Evolutionary conservation across 495 filamentous ascomycete genomes (phyloP), one percentile per base, ranked within the genome.

Genomic region (Podospora pseudocomata): DNA sequence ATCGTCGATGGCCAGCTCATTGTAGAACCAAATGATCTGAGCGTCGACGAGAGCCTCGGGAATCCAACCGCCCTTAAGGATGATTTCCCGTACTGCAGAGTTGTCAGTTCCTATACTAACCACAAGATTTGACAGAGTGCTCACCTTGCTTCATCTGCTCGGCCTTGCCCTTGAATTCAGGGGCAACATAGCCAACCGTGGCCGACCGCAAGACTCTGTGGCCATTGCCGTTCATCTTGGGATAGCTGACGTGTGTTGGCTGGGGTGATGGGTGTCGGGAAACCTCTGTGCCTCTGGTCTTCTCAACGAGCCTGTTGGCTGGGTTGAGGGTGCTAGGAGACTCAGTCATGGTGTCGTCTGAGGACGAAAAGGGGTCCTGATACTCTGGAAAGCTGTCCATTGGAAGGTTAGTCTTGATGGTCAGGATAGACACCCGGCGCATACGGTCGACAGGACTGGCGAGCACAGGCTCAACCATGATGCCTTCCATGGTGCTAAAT

Each of bases 21-120:
- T 91, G 82, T 99, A 99, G 84, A 99, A 99, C 96, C 95, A 98
- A 19, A 86, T 85, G 34, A 92, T 92, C 80, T 99, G 93, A 2
- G 88, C 85, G 66, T 93, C 88, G 53, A 97, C 85, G 70, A 97
- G 90, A 56, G 91, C 86, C 64, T 84, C 81, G 2, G 95, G 95
- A 65, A 99, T 92, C 87, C 97, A 97, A 54, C 86, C 89, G 75
- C 73, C 75, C 59, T 80, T 76, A 39, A 56, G 68, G 69, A 85
- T 84, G 67, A 75, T 63, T 26, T 71, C 74, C 73, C 77, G 80
- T 73, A 84, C 82, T 84, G 49, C 39, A 16, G 11, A 39, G 7
- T 32, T 60, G 66, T 79, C 68, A 81, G 72, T 60, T 66, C 66
- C 19, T 15, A 26, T 19, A 27, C 30, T 5, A 34, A n/a, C 1